Evolutionary conservation across 1,139 yeast genomes (phyloP).

Genomic region (Insectozyma bohioensis): DNA sequence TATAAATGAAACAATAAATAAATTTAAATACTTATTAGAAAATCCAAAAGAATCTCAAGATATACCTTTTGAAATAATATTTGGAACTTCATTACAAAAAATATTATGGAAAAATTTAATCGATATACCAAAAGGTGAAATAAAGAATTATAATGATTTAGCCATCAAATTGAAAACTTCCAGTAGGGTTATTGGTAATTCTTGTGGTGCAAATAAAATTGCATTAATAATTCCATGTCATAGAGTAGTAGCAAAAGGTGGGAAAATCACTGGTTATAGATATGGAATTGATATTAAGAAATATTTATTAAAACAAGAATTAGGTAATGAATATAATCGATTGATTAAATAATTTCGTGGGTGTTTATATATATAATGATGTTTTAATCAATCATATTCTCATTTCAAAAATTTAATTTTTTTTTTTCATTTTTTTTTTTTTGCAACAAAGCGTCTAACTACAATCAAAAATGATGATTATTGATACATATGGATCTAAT

Average conservation of each 20-base stretch:
- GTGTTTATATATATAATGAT: background rate
- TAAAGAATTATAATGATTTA: slow-evolving; percentile 18
- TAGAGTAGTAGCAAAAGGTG: slow-evolving; percentile 20
- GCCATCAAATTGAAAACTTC: slow-evolving; percentile 19
- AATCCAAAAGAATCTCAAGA: slow-evolving; percentile 13
- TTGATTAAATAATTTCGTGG: slow-evolving; percentile 1
- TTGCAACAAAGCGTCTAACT: too few species aligned
- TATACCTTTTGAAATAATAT: slow-evolving; percentile 16
- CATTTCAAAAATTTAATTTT: too few species aligned
- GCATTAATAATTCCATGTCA: slow-evolving; percentile 28
- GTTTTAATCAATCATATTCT: too few species aligned
- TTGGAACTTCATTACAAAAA: slow-evolving; percentile 25
- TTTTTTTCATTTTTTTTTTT: too few species aligned
- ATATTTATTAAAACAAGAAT: slow-evolving; percentile 13
- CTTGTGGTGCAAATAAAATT: slow-evolving; percentile 24
- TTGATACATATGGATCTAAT: background rate
- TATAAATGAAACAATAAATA: slow-evolving; percentile 15
- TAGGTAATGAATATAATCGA: slow-evolving; percentile 2
- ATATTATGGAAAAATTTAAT: slow-evolving; percentile 23
- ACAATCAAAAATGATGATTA: too few species aligned
- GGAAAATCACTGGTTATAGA: slow-evolving; percentile 23
- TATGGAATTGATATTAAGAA: slow-evolving; percentile 22
- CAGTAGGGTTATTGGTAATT: slow-evolving; percentile 24
- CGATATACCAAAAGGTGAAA: slow-evolving; percentile 17
- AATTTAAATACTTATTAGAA: slow-evolving; percentile 14